These are phyloP conservation scores for Sphaerobolus stellatus DNA, from an alignment of 1,284 basidiomycete genomes.

Conservation along the genomic window DNA sequence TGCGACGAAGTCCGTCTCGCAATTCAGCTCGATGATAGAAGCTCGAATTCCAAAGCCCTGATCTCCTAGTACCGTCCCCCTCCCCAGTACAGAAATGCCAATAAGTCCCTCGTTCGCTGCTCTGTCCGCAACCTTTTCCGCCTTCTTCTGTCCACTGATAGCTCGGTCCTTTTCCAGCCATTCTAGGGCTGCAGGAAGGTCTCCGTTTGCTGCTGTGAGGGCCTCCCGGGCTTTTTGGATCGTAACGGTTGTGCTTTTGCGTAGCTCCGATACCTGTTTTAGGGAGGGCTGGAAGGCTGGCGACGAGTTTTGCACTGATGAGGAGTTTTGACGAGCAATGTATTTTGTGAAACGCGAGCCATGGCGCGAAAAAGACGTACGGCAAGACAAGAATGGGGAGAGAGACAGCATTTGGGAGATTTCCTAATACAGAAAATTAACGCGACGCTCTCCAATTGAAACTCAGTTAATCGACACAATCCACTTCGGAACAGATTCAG, in stretches of 20 bases:
- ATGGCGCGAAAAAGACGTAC: too few relatives aligned
- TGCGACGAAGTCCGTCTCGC: conserved; percentile 97
- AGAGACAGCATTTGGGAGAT: too few relatives aligned
- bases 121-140: conserved; percentile 78
- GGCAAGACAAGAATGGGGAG: too few relatives aligned
- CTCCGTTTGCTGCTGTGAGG: conserved; percentile 71
- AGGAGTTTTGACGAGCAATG: too few relatives aligned
- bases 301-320: too few relatives aligned
- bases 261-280: conserved; percentile 82
- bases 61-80: conserved; percentile 39
- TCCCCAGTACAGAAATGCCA: conserved; percentile 69
- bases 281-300: conserved; percentile 49
- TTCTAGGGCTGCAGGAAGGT: conserved; percentile 69
- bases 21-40: conserved; percentile 90
- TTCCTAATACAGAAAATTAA: too few relatives aligned
- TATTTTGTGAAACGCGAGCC: too few relatives aligned
- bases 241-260: conserved; percentile 78
- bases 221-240: conserved; percentile 90
- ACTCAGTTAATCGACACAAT: too few relatives aligned
- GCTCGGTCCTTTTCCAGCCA: conserved; percentile 81
- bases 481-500: too few relatives aligned
- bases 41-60: conserved; percentile 59
- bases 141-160: conserved; percentile 73
- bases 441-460: too few relatives aligned
- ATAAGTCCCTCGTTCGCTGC: conserved; percentile 79